Evolutionary conservation across 23 red algal genomes (phyloP).

Genomic region (Gracilariopsis chorda): DNA sequence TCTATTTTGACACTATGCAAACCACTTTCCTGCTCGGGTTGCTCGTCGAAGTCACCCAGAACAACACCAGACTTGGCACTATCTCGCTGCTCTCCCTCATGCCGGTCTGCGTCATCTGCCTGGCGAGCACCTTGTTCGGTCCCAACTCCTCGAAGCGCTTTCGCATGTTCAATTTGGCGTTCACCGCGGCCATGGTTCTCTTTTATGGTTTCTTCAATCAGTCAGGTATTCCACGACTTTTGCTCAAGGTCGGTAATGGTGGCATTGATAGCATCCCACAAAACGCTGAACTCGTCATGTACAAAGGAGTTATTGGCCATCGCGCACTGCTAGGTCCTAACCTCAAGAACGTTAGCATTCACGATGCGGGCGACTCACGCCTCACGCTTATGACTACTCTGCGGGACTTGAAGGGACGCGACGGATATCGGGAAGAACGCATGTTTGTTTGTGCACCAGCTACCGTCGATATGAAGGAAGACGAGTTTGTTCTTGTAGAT

Average conservation of each 20-base stretch:
- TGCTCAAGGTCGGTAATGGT: slow-evolving; percentile 28
- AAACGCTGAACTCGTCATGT: slow-evolving; percentile 63
- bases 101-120: slow-evolving; percentile 42
- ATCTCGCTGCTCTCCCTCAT: slow-evolving; percentile 61
- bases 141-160: slow-evolving; percentile 30
- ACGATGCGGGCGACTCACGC: slow-evolving; percentile 54
- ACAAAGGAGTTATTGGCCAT: slow-evolving; percentile 47
- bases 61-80: slow-evolving; percentile 48
- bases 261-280: slow-evolving; percentile 26
- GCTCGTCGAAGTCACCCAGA: slow-evolving; percentile 68
- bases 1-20: slow-evolving; percentile 76
- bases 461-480: slow-evolving; percentile 64
- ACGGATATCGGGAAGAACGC: slow-evolving; percentile 57
- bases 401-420: slow-evolving; percentile 24
- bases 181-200: slow-evolving; percentile 52
- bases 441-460: slow-evolving; percentile 48
- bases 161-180: slow-evolving; percentile 36
- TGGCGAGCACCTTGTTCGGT: slow-evolving; percentile 42
- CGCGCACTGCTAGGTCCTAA: slow-evolving; percentile 49
- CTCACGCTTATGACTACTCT: slow-evolving; percentile 62
- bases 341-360: slow-evolving; percentile 44
- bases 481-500: slow-evolving; percentile 38
- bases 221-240: slow-evolving; percentile 37
- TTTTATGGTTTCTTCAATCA: slow-evolving; percentile 64
- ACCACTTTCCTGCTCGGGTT: slow-evolving; percentile 72